Evolutionary conservation across 208 protist species (phyloP).

Genomic region (Balamuthia mandrillaris): DNA sequence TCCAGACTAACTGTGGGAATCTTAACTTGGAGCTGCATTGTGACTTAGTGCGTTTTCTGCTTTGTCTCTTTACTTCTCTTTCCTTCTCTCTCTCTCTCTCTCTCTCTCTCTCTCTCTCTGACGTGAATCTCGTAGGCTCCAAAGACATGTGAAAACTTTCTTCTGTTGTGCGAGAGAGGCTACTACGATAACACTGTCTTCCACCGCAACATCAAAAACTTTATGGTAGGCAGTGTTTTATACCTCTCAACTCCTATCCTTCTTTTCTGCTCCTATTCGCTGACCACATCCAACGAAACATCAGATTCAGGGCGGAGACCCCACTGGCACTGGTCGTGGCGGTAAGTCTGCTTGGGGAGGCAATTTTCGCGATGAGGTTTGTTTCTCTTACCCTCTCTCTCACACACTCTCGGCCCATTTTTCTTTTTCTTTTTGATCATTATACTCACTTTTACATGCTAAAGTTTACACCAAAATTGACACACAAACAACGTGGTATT

Average conservation of each 20-base stretch:
- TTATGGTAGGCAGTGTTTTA: slow-evolving; percentile 72
- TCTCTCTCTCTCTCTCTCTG: no score
- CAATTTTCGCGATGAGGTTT: slow-evolving; percentile 70
- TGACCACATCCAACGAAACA: neutral
- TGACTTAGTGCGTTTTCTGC: slow-evolving; percentile 35
- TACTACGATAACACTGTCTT: slow-evolving; percentile 77
- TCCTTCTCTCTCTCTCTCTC: no score
- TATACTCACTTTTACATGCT: neutral
- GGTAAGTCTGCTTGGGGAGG: slow-evolving; percentile 68
- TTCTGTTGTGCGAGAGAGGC: slow-evolving; percentile 49
- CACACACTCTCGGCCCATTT: neutral
- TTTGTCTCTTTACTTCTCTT: no score
- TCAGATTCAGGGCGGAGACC: slow-evolving; percentile 67
- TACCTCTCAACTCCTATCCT: neutral
- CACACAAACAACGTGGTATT: slow-evolving; percentile 62
- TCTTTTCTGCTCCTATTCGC: neutral
- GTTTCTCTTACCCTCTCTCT: neutral
- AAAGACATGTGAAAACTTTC: slow-evolving; percentile 71
- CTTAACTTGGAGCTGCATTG: slow-evolving; percentile 68
- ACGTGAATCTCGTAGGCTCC: neutral
- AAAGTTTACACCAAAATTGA: neutral
- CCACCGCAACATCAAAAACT: slow-evolving; percentile 76
- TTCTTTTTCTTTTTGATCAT: neutral
- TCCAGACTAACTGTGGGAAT: slow-evolving; percentile 66
- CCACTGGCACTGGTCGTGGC: slow-evolving; percentile 75